phyloP scores from a whole-genome alignment of 768 basidiomycete genomes.

The Flagelloscypha sp. region DNA sequence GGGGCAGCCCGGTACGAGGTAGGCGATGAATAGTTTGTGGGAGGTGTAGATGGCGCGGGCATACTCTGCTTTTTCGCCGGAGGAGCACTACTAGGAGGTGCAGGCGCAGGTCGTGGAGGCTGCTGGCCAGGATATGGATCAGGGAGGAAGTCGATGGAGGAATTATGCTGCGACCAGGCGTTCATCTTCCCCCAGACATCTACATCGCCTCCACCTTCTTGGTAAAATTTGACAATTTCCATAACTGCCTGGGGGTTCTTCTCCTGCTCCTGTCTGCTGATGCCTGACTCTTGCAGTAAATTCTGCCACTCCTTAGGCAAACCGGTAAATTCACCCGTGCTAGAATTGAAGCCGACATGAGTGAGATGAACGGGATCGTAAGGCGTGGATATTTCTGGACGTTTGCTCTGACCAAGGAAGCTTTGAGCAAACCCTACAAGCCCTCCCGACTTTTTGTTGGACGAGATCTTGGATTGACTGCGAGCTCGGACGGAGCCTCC shows the following conservation, averaged over 20 bases:
- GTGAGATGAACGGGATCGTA: slow-evolving; percentile 99
- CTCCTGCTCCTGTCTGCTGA: slow-evolving; percentile 90
- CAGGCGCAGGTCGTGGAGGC: slow-evolving; percentile 35
- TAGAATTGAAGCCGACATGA: slow-evolving; percentile 98
- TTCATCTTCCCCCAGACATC: slow-evolving; percentile 88
- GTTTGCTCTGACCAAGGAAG: slow-evolving; percentile 65
- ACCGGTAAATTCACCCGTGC: slow-evolving; percentile 96
- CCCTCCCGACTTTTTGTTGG: slow-evolving; percentile 32
- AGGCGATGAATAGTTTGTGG: slow-evolving; percentile 33
- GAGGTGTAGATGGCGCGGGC: slow-evolving; percentile 20
- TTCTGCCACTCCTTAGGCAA: slow-evolving; percentile 99
- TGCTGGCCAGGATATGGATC: slow-evolving; percentile 11
- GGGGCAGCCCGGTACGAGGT: slow-evolving; percentile 69
- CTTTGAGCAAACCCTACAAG: no score
- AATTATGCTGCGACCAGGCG: slow-evolving; percentile 28
- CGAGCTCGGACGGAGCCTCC: slow-evolving; percentile 11
- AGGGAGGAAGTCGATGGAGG: slow-evolving; percentile 5
- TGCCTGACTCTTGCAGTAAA: slow-evolving; percentile 89
- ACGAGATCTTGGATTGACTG: slow-evolving; percentile 40
- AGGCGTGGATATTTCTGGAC: slow-evolving; percentile 91
- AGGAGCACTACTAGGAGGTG: slow-evolving; percentile 35
- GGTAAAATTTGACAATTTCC: slow-evolving; percentile 99
- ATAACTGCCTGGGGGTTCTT: slow-evolving; percentile 97
- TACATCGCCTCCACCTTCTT: slow-evolving; percentile 73
- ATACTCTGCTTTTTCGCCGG: slow-evolving; percentile 16